A percentile compares a stretch with the other conserved stretches of the same genome.
Evolutionary conservation across 2,329 filamentous ascomycete genomes (phyloP).

Genomic region (Periconia sp.): DNA sequence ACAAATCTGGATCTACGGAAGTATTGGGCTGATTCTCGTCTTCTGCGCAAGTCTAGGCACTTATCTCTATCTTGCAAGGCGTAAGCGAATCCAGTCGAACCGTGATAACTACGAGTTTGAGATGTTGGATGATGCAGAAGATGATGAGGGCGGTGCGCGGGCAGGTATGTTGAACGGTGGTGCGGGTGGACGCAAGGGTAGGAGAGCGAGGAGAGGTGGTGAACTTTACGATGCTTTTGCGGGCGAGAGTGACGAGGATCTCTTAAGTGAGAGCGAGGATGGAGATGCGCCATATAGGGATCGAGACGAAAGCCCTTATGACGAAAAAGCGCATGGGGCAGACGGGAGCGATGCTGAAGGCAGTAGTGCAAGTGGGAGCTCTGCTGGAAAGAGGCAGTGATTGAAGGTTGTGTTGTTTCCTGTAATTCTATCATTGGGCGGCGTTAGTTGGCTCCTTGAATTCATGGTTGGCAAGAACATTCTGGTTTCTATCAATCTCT

Average conservation of each 20-base stretch:
- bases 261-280: slow-evolving; percentile 55
- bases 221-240: slow-evolving; percentile 98
- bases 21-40: slow-evolving; percentile 79
- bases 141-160: slow-evolving; percentile 58
- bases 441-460: slow-evolving; percentile 15
- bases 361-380: slow-evolving; percentile 32
- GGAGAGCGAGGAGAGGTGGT: slow-evolving; percentile 70
- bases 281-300: slow-evolving; percentile 46
- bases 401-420: not conserved
- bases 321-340: slow-evolving; percentile 37
- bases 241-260: slow-evolving; percentile 81
- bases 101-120: slow-evolving; percentile 94
- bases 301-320: slow-evolving; percentile 32
- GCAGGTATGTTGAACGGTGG: slow-evolving; percentile 51
- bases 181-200: slow-evolving; percentile 47
- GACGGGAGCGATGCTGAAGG: slow-evolving; percentile 30
- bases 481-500: no score
- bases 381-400: slow-evolving; percentile 34
- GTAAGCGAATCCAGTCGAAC: slow-evolving; percentile 75
- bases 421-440: slow-evolving; percentile 22
- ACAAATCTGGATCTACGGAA: slow-evolving; percentile 92
- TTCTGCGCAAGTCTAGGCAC: slow-evolving; percentile 84
- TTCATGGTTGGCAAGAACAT: no score
- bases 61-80: slow-evolving; percentile 81
- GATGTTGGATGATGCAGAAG: slow-evolving; percentile 82